Percentiles rank a stretch among this genome's conserved stretches.
phyloP scores from a whole-genome alignment of 768 basidiomycete genomes.

The Lanmaoa rubissima region DNA sequence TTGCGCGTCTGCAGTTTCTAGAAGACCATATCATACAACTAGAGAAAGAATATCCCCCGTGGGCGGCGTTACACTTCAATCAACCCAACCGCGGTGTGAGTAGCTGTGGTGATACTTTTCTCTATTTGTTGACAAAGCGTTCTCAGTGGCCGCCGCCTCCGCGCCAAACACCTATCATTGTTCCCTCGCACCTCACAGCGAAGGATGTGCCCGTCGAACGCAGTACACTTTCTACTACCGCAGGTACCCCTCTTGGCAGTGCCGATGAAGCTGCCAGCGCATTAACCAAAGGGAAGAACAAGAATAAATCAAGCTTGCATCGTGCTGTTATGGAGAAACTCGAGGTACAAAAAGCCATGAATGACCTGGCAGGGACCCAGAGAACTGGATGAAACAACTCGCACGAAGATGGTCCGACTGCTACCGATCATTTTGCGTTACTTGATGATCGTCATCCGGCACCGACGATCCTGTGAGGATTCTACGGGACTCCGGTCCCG shows the following conservation, averaged over 20 bases:
- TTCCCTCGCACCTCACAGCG: slow-evolving; percentile 61
- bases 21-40: slow-evolving; percentile 76
- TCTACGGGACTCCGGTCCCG: background rate
- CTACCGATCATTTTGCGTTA: background rate
- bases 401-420: background rate
- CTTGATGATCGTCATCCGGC: background rate
- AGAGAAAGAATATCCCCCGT: slow-evolving; percentile 82
- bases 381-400: slow-evolving; percentile 17
- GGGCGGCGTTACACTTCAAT: slow-evolving; percentile 87
- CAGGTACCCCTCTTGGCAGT: slow-evolving; percentile 7
- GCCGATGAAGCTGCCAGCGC: slow-evolving; percentile 12
- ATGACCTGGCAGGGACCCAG: slow-evolving; percentile 39
- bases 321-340: slow-evolving; percentile 72
- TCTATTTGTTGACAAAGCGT: background rate
- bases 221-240: slow-evolving; percentile 3
- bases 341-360: slow-evolving; percentile 71
- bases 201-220: slow-evolving; percentile 22
- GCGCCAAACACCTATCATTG: slow-evolving; percentile 72
- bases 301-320: slow-evolving; percentile 63
- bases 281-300: slow-evolving; percentile 31
- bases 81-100: slow-evolving; percentile 79
- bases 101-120: slow-evolving; percentile 12
- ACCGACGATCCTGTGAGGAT: background rate
- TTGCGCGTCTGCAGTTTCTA: slow-evolving; percentile 63
- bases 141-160: slow-evolving; percentile 82